These are phyloP conservation scores for Penicillium riverlandense DNA, from an alignment of 495 filamentous ascomycete species.

Conservation along the genomic window DNA sequence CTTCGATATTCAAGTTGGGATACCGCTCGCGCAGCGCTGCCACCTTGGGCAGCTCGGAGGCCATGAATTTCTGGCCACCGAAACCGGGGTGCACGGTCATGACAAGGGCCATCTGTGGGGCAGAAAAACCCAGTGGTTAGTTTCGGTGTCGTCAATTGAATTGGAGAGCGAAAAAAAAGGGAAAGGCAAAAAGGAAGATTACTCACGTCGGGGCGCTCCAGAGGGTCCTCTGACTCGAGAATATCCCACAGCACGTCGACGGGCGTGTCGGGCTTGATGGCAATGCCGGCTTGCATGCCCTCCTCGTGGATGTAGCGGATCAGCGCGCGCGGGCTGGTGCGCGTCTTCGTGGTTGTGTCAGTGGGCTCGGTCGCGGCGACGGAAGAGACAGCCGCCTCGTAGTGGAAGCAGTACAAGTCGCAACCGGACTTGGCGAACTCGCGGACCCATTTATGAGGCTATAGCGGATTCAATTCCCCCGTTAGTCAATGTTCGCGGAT, in stretches of 20 bases:
- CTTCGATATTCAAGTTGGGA: constrained; percentile 91
- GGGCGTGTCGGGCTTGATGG: constrained; percentile 86
- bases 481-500: not conserved
- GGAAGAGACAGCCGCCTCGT: constrained; percentile 85
- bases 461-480: not conserved
- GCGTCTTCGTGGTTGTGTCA: constrained; percentile 49
- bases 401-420: constrained; percentile 99
- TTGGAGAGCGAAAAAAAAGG: not conserved
- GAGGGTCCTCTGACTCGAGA: constrained; percentile 59
- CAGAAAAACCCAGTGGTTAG: not conserved
- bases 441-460: constrained; percentile 97
- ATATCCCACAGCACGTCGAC: constrained; percentile 91
- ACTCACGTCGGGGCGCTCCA: constrained; percentile 85
- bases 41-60: constrained; percentile 90
- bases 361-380: constrained; percentile 76
- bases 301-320: constrained; percentile 83
- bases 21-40: constrained; percentile 72
- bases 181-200: not conserved
- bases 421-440: constrained; percentile 91
- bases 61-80: constrained; percentile 98
- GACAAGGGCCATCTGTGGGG: constrained; percentile 82
- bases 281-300: constrained; percentile 87
- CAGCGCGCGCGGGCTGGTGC: constrained; percentile 75
- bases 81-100: constrained; percentile 99
- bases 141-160: not conserved